These are phyloP conservation scores for Botrytis fabae DNA, from an alignment of 2,329 filamentous ascomycete genomes.

Conservation along the genomic window DNA sequence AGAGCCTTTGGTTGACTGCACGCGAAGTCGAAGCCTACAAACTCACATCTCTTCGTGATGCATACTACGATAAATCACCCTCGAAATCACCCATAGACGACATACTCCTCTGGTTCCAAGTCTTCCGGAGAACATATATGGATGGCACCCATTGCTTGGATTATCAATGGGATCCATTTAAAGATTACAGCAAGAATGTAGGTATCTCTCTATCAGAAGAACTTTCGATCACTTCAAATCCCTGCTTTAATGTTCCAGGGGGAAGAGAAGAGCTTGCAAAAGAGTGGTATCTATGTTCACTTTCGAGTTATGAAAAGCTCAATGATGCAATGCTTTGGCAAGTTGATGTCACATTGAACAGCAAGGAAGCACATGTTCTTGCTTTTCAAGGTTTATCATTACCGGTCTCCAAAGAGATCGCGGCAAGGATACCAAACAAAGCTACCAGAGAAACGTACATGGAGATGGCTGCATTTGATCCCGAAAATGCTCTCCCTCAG, in stretches of 20 bases:
- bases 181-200: not conserved
- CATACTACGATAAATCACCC: not conserved
- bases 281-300: not conserved
- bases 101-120: not conserved
- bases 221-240: not conserved
- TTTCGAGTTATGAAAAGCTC: not conserved
- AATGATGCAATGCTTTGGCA: not conserved
- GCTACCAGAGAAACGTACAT: not conserved
- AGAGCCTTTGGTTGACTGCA: not conserved
- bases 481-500: not conserved
- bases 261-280: not conserved
- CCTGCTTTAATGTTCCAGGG: not conserved
- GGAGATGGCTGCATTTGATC: not conserved
- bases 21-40: not conserved
- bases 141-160: not conserved
- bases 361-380: not conserved
- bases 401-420: not conserved
- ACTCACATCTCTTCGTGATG: not conserved
- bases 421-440: not conserved
- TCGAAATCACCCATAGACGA: not conserved
- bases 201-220: not conserved
- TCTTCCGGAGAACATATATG: not conserved
- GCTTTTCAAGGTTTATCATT: accelerated
- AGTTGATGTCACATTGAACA: not conserved
- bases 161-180: not conserved